phyloP scores from a whole-genome alignment of 805 yeast species.

The Debaryomyces castellii region DNA sequence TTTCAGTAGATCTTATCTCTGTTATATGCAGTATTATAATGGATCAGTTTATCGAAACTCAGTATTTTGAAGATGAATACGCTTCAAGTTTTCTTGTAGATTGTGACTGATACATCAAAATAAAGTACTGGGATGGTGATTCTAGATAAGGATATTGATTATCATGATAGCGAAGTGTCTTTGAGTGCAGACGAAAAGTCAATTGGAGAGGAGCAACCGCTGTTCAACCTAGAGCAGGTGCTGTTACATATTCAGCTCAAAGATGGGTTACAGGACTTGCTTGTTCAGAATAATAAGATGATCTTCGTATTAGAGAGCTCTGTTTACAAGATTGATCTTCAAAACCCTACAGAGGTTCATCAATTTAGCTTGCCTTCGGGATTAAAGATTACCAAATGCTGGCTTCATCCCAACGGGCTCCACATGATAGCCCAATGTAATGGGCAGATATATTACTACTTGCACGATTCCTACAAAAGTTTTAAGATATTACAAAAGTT shows the following conservation, averaged over 20 bases:
- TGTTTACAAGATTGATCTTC: conserved; percentile 32
- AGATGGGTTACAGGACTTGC: conserved; percentile 20
- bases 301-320: conserved; percentile 20
- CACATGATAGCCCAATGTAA: conserved; percentile 32
- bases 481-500: conserved; percentile 34
- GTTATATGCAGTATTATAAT: not conserved
- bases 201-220: conserved; percentile 2
- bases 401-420: conserved; percentile 40
- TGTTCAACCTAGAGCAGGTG: conserved; percentile 34
- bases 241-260: conserved; percentile 38
- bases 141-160: not conserved
- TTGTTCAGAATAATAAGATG: conserved; percentile 37
- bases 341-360: conserved; percentile 33
- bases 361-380: conserved; percentile 21
- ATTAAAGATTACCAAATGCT: conserved; percentile 22
- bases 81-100: not conserved
- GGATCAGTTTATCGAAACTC: not conserved
- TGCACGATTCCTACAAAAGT: conserved; percentile 28
- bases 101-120: not conserved
- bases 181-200: not conserved
- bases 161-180: not conserved
- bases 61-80: too few species aligned
- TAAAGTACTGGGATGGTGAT: not conserved
- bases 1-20: not conserved
- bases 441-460: conserved; percentile 23